Percentiles rank a stretch among this genome's conserved stretches.
phyloP scores from a whole-genome alignment of 169 alveolate genomes.

The Plasmodium adleri region DNA sequence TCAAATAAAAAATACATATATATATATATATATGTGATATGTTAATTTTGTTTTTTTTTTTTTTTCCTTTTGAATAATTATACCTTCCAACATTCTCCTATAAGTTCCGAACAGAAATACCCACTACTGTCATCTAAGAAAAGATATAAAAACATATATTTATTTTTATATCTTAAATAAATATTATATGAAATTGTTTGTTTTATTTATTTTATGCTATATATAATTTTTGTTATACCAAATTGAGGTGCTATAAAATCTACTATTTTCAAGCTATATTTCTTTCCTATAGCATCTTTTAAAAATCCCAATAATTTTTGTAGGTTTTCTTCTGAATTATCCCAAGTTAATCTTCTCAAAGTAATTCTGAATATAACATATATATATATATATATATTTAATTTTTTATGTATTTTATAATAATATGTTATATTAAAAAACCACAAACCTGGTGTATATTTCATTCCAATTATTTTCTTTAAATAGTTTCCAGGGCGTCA shows the following conservation, averaged over 20 bases:
- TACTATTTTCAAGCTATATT: conserved; percentile 46
- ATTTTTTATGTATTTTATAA: neutral
- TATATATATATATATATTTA: neutral
- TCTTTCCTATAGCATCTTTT: conserved; percentile 58
- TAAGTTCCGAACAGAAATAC: conserved; percentile 62
- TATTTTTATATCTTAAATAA: too few relatives aligned
- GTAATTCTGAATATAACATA: conserved; percentile 19
- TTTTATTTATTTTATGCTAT: too few relatives aligned
- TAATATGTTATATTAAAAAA: neutral
- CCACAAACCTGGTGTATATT: conserved; percentile 26
- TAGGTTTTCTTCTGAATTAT: conserved; percentile 60
- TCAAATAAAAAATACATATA: neutral
- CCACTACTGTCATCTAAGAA: conserved; percentile 17
- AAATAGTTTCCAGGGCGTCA: conserved; percentile 59
- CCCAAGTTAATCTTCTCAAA: conserved; percentile 59
- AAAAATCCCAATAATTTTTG: conserved; percentile 38
- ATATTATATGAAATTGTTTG: too few relatives aligned
- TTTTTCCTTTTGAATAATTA: neutral
- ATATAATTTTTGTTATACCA: conserved; percentile 17
- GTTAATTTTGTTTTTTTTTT: too few relatives aligned
- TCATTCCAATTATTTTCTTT: conserved; percentile 53
- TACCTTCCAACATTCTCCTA: conserved; percentile 74
- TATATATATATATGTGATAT: neutral
- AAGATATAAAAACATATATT: neutral
- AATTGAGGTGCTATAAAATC: conserved; percentile 36